Base-by-base conservation (phyloP, 176 grass and related monocot species). In the Lolium rigidum region DNA sequence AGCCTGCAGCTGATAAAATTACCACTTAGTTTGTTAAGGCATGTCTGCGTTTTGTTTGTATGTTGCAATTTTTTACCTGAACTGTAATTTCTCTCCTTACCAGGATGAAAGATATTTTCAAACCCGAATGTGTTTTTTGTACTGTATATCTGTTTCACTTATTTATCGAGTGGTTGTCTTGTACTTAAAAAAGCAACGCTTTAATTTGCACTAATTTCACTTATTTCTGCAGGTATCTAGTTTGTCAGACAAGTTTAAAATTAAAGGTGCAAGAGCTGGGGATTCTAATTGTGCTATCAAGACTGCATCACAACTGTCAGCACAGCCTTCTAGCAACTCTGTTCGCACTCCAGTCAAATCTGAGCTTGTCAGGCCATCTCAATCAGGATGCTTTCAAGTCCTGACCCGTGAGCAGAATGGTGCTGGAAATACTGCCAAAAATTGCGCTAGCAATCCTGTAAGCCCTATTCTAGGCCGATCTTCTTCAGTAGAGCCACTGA, bases 381-480 rank as follows among this genome's bases (percentile, higher is more conserved):
- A 83, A 67, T 68, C 83, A 61, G 90, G 93, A 70, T 90, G 64
- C 65, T 74, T 94, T 86, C 93, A 92, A 86, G 90, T 94, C 21
- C 88, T 94, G 66, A 94, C 83, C 72, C 84, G 90, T 21, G 90
- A 94, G 69, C 90, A 88, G 52, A 94, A 86, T 86, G 90, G 85
- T 80, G 43, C 52, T 82, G 86, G 78, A 82, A 89, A 91, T 80
- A 80, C 87, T 35, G 31, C 74, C 48, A 92, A 88, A 90, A 87
- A 90, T 57, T 62, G 73, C 43, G 69, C 61, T 54, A 85, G 67
- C 74, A 92, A 90, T 77, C 87, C 78, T 65, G 38, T 63, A 18
- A 89, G 82, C 39, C 87, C 87, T 88, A 60, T 94, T 82, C 37
- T 90, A 10, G 82, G 74, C 72, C 85, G 67, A 86, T 90, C 85